phyloP scores from a whole-genome alignment of 495 filamentous ascomycete genomes.

The Penicillium samsonianum region DNA sequence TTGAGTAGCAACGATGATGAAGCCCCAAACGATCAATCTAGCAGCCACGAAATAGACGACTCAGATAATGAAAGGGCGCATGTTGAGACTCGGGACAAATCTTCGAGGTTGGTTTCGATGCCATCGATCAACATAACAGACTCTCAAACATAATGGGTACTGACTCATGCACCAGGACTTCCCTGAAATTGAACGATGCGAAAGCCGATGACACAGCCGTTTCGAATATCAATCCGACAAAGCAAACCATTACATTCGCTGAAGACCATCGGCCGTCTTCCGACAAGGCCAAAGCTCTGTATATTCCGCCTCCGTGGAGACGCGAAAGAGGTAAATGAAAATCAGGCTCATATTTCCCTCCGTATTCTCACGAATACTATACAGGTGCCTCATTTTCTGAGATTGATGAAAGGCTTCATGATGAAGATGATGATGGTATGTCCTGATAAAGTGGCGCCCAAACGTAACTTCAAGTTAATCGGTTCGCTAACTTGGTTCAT shows the following conservation, averaged over 20 bases:
- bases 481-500: background rate
- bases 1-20: background rate
- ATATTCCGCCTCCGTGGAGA: slow-evolving; percentile 37
- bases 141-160: background rate
- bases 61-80: background rate
- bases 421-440: slow-evolving; percentile 21
- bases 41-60: background rate
- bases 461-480: background rate
- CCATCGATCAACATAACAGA: background rate
- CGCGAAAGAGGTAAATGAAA: slow-evolving; percentile 33
- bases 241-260: slow-evolving; percentile 9
- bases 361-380: slow-evolving; percentile 5
- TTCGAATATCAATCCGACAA: background rate
- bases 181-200: background rate
- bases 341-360: background rate
- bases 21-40: slow-evolving; percentile 3
- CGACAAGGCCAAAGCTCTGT: slow-evolving; percentile 23
- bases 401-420: slow-evolving; percentile 13
- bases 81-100: slow-evolving; percentile 1
- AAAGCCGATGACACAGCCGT: background rate
- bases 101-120: slow-evolving; percentile 9
- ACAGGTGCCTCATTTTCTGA: slow-evolving; percentile 23
- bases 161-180: slow-evolving; percentile 6
- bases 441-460: background rate
- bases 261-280: background rate